Conservation (phyloP, 1,139 yeast species). For the Candida sp. region DNA sequence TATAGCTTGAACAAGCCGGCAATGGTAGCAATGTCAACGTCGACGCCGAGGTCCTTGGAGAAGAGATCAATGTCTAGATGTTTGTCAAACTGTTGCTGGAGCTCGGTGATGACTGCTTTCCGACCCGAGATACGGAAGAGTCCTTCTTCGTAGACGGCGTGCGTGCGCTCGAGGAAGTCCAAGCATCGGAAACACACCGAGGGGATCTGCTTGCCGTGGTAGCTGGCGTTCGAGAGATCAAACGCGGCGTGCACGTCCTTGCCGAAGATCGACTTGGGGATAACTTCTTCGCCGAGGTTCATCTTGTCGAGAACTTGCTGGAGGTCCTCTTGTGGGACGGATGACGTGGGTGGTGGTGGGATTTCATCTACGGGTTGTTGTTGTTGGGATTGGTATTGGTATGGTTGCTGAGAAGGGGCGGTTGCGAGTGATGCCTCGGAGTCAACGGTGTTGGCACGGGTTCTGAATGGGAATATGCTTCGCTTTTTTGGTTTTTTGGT, state of each 20-base stretch:
- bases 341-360: slow-evolving; percentile 1
- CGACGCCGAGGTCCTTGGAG: slow-evolving; percentile 46
- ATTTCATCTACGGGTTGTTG: background rate
- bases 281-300: slow-evolving; percentile 42
- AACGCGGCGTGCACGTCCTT: slow-evolving; percentile 60
- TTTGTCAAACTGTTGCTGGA: slow-evolving; percentile 71
- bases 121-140: slow-evolving; percentile 92
- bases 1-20: slow-evolving; percentile 80
- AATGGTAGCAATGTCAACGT: slow-evolving; percentile 76
- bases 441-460: slow-evolving; percentile 10
- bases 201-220: slow-evolving; percentile 61
- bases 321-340: slow-evolving; percentile 21
- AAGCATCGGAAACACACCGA: slow-evolving; percentile 80
- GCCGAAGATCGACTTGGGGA: slow-evolving; percentile 62
- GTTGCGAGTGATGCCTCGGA: background rate
- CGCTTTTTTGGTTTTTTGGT: slow-evolving; percentile 54
- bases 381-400: background rate
- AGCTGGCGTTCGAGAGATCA: slow-evolving; percentile 49
- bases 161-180: slow-evolving; percentile 65
- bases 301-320: slow-evolving; percentile 44
- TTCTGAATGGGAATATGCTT: slow-evolving; percentile 64
- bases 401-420: slow-evolving; percentile 5
- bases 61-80: slow-evolving; percentile 73
- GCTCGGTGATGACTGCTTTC: slow-evolving; percentile 71
- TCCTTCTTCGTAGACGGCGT: slow-evolving; percentile 88